These are phyloP conservation scores for Pythium guiyangense DNA, from an alignment of 352 stramenopile genomes.

Conservation along the genomic window DNA sequence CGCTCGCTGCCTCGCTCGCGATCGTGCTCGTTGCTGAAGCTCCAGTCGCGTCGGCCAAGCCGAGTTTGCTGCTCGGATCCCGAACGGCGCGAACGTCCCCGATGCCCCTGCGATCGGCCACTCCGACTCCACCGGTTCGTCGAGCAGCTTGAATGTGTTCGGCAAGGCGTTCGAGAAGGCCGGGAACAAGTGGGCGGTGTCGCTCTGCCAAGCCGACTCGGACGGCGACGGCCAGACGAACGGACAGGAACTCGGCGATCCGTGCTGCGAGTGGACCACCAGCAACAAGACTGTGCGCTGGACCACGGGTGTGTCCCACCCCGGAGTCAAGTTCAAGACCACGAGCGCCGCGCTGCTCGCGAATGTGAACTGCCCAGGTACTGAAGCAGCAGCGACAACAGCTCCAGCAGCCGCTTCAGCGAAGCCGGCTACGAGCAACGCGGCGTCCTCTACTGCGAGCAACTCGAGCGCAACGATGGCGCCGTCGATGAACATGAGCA, in stretches of 20 bases:
- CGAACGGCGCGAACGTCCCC: conserved; percentile 35
- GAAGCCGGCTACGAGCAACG: too few species aligned
- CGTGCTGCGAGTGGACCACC: conserved; percentile 28
- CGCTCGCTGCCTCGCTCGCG: not conserved
- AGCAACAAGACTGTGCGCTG: conserved; percentile 8
- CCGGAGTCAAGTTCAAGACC: conserved; percentile 15
- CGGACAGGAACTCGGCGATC: conserved; percentile 54
- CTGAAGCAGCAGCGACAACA: too few species aligned
- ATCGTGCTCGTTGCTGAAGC: not conserved
- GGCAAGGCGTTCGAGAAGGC: conserved; percentile 26
- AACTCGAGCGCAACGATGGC: too few species aligned
- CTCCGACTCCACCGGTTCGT: conserved; percentile 10
- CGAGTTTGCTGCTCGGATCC: conserved; percentile 17
- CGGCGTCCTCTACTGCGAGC: too few species aligned
- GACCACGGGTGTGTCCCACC: conserved; percentile 24
- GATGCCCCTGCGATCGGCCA: conserved; percentile 29
- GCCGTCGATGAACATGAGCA: too few species aligned
- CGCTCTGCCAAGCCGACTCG: conserved; percentile 27
- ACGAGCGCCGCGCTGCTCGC: conserved; percentile 20
- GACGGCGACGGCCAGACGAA: conserved; percentile 49
- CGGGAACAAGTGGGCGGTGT: conserved; percentile 28
- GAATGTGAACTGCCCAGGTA: conserved; percentile 1
- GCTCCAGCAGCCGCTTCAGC: too few species aligned
- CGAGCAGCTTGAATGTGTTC: conserved; percentile 21
- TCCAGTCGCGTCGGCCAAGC: not conserved